A percentile compares a stretch with the other conserved stretches of the same genome.
Conservation (phyloP, 2,329 filamentous ascomycete genomes). For the Rhinocladiella mackenziei region DNA sequence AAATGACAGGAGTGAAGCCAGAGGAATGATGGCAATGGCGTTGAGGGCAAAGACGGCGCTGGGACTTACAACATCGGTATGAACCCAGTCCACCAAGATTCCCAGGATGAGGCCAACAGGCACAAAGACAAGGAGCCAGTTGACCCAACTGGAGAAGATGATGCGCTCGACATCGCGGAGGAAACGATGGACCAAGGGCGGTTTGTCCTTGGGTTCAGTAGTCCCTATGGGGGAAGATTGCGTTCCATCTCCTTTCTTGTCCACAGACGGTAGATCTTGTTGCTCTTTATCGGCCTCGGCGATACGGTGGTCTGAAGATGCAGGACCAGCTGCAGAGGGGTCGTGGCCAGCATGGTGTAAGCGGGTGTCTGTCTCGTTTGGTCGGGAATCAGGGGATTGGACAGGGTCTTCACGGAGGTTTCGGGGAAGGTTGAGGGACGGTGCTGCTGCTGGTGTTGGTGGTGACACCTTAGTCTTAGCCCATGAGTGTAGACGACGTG, state of each 20-base stretch:
- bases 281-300: conserved; percentile 25
- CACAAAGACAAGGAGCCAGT: conserved; percentile 42
- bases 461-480: conserved; percentile 42
- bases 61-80: conserved; percentile 40
- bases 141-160: conserved; percentile 55
- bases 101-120: conserved; percentile 40
- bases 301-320: conserved; percentile 15
- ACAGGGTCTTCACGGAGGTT: conserved; percentile 12
- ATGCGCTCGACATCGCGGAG: conserved; percentile 54
- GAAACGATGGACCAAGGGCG: conserved; percentile 48
- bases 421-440: conserved; percentile 21
- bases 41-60: conserved; percentile 70
- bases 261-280: conserved; percentile 39
- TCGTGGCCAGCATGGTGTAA: conserved; percentile 30
- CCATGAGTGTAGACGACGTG: conserved; percentile 51
- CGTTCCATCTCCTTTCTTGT: conserved; percentile 50
- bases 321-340: conserved; percentile 22
- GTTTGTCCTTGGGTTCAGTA: conserved; percentile 32
- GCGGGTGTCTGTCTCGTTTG: conserved; percentile 27
- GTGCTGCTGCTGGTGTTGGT: conserved; percentile 18
- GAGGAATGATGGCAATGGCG: conserved; percentile 68
- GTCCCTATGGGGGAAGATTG: conserved; percentile 50
- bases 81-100: conserved; percentile 32
- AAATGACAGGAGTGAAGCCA: conserved; percentile 67
- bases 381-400: conserved; percentile 18